A percentile compares a stretch with the other conserved stretches of the same genome.
phyloP scores from a whole-genome alignment of 257 asterid genomes.

The Lycium ferocissimum region DNA sequence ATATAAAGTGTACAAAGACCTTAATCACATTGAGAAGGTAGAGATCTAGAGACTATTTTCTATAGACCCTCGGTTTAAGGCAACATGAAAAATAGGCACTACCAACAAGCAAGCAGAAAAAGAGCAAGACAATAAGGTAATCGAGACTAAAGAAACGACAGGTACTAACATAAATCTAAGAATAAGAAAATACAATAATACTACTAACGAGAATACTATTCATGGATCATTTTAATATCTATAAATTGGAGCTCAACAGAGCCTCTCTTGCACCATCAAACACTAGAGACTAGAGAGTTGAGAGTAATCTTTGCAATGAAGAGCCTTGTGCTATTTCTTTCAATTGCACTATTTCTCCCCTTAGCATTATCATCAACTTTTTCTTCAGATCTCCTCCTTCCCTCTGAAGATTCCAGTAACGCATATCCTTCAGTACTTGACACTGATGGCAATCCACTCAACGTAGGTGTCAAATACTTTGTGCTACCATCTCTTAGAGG shows the following conservation, averaged over 20 bases:
- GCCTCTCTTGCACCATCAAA: background rate
- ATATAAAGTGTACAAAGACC: too few relatives aligned
- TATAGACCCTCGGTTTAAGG: too few relatives aligned
- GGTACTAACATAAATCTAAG: too few relatives aligned
- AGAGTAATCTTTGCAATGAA: background rate
- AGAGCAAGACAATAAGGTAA: too few relatives aligned
- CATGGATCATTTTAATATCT: background rate
- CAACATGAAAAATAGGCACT: too few relatives aligned
- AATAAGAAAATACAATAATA: too few relatives aligned
- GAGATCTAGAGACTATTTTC: too few relatives aligned
- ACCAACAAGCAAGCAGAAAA: too few relatives aligned
- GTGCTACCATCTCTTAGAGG: background rate
- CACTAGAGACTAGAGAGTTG: background rate
- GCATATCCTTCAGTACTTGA: background rate
- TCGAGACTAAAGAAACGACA: too few relatives aligned
- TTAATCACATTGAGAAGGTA: too few relatives aligned
- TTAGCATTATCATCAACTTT: background rate
- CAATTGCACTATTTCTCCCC: background rate
- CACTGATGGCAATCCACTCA: background rate
- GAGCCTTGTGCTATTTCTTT: background rate
- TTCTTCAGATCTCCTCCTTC: background rate
- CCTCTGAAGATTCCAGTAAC: background rate
- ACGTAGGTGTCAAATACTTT: background rate
- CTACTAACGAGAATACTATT: too few relatives aligned
- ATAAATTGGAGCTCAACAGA: background rate